A percentile compares a stretch with the other conserved stretches of the same genome.
phyloP scores from a whole-genome alignment of 2,329 filamentous ascomycete genomes.

The Cordyceps javanica region DNA sequence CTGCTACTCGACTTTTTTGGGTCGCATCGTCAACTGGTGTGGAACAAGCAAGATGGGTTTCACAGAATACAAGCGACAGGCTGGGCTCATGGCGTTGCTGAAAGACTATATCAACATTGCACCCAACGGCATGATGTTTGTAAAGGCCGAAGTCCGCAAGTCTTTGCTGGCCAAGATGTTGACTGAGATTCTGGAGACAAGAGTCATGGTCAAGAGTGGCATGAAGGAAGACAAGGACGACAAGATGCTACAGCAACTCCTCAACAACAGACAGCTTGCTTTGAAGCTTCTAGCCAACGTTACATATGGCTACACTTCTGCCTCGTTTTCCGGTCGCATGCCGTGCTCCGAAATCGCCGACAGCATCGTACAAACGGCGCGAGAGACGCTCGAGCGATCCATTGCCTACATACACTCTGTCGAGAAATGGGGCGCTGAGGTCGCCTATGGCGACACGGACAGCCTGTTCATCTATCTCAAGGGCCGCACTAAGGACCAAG shows the following conservation, averaged over 20 bases:
- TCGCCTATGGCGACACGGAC: conserved; percentile 97
- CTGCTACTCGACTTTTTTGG: conserved; percentile 95
- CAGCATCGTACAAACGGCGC: conserved; percentile 92
- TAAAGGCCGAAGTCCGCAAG: conserved; percentile 76
- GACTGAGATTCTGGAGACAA: conserved; percentile 87
- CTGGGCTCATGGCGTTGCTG: conserved; percentile 68
- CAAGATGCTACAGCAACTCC: conserved; percentile 72
- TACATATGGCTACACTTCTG: conserved; percentile 96
- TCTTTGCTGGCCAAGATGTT: conserved; percentile 95
- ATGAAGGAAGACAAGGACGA: conserved; percentile 94
- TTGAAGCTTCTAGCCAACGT: conserved; percentile 98
- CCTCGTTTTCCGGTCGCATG: conserved; percentile 95
- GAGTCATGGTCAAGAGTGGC: conserved; percentile 95
- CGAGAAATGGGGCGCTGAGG: conserved; percentile 84
- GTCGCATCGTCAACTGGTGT: conserved; percentile 80
- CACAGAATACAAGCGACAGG: conserved; percentile 73
- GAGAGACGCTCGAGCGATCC: conserved; percentile 89
- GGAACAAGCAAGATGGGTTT: conserved; percentile 94
- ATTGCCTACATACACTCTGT: conserved; percentile 90
- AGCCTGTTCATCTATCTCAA: conserved; percentile 88
- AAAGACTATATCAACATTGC: conserved; percentile 85
- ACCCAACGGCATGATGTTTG: conserved; percentile 96
- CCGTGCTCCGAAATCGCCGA: conserved; percentile 97
- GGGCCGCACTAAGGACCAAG: conserved; percentile 78
- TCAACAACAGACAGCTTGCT: conserved; percentile 91